Evolutionary conservation across 176 grass and related monocot species (phyloP).

Genomic region (Elymus sibiricus): DNA sequence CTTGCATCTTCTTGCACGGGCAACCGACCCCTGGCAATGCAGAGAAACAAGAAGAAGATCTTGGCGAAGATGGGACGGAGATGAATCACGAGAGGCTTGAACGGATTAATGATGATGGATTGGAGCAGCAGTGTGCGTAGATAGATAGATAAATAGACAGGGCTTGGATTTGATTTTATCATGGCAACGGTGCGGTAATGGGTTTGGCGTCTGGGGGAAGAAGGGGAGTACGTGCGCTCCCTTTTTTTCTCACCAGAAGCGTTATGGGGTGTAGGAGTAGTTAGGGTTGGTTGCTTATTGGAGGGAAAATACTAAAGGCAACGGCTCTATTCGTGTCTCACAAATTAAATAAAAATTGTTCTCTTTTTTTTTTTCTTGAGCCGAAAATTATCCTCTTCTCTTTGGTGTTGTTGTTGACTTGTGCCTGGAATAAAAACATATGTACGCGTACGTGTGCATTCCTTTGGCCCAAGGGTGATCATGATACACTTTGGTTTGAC

Average conservation of each 20-base stretch:
- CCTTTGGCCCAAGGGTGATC: neutral
- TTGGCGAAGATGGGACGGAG: neutral
- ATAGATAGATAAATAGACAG: slow-evolving; percentile 63
- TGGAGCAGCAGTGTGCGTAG: slow-evolving; percentile 1
- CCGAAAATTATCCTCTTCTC: neutral
- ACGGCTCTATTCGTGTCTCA: slow-evolving; percentile 8
- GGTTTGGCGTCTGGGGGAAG: slow-evolving; percentile 12
- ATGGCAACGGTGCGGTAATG: slow-evolving; percentile 11
- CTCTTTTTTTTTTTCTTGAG: no score
- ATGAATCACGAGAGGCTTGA: neutral
- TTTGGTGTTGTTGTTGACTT: slow-evolving; percentile 13
- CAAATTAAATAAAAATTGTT: neutral
- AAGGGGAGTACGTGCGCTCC: slow-evolving; percentile 17
- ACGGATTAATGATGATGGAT: slow-evolving; percentile 8
- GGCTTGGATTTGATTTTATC: slow-evolving; percentile 22
- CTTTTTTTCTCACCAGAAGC: slow-evolving; percentile 78
- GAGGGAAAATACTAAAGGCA: slow-evolving; percentile 39
- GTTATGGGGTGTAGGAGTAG: slow-evolving; percentile 59
- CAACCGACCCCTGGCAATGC: neutral
- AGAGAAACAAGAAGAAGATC: neutral
- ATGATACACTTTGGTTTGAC: neutral
- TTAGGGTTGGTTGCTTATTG: slow-evolving; percentile 64
- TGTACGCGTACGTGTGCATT: neutral
- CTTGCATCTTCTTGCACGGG: slow-evolving; percentile 24
- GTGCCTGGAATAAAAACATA: neutral